Evolutionary conservation across 768 basidiomycete genomes (phyloP).

Genomic region (Serendipita indica): DNA sequence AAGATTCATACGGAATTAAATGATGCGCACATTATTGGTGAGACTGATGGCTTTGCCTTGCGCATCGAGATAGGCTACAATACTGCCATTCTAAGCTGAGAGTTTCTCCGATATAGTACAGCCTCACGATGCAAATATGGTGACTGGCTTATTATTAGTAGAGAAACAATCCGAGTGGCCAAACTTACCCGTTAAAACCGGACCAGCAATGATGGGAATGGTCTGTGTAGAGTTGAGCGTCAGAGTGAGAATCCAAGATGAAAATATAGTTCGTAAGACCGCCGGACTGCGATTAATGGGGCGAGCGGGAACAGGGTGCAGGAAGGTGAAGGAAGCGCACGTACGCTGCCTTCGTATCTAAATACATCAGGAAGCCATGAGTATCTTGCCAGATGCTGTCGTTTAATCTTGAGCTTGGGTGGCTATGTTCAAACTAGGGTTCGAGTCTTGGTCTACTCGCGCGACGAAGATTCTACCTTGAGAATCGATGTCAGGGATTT

Average conservation of each 20-base stretch:
- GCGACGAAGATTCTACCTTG: neutral
- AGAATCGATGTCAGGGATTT: conserved; percentile 5
- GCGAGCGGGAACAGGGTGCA: neutral
- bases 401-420: conserved; percentile 1
- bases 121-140: conserved; percentile 9
- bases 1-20: too few relatives aligned
- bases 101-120: neutral
- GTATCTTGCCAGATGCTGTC: conserved; percentile 26
- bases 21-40: conserved; percentile 72
- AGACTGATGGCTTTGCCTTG: conserved; percentile 46
- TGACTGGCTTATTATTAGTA: neutral
- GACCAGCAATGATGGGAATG: conserved; percentile 55
- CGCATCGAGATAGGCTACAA: conserved; percentile 43
- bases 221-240: too few relatives aligned
- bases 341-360: conserved; percentile 66
- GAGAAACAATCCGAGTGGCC: conserved; percentile 34
- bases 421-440: neutral
- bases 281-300: too few relatives aligned
- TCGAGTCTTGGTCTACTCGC: neutral
- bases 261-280: too few relatives aligned
- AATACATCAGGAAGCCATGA: conserved; percentile 85
- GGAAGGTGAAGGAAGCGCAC: conserved; percentile 19
- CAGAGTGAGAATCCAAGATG: too few relatives aligned
- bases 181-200: conserved; percentile 69
- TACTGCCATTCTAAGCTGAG: conserved; percentile 15